Evolutionary conservation across 495 filamentous ascomycete species (phyloP), one percentile per base, ranked within the genome.

Genomic region (Corynascus novoguineensis): DNA sequence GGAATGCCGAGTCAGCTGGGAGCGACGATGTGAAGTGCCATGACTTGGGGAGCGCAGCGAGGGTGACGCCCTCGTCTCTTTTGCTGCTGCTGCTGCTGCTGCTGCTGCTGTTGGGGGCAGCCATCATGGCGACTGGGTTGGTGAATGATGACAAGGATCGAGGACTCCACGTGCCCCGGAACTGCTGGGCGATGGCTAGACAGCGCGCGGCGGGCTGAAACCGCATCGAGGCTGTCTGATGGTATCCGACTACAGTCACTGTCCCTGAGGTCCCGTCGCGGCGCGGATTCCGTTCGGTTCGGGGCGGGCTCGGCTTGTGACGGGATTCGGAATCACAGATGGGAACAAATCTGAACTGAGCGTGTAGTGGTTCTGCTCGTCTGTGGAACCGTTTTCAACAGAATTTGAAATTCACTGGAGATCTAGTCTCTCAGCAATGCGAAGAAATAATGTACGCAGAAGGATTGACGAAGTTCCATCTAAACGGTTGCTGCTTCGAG

Each of bases 11-110:
- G 68, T 98, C 93, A 12, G 90, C 70, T 11, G 89, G 87, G 12
- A 95, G 80, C 27, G 81, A 85, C 6, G 81, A 83, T 5, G 88
- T 96, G 73, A 96, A 96, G 53, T 75, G 78, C 77, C 87, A 89
- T 40, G 90, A 88, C 71, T 96, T 97, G 24, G 88, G 89, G 35
- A 98, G 77, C 11, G 89, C 85, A 48, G 75, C 68, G 32, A 96
- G 74, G 25, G 88, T 71, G 8, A 57, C 52, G 27, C 67, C 67
- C 19, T 63, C 53, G 11, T 32, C 40, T 1, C 7, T 37, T 3
- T 22, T 4, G 10, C 47, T 40, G 17, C 10, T 11, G 50, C 19
- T 9, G 66, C 46, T 3, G 40, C n/a, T n/a, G n/a, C n/a, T n/a
- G n/a, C n/a, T 35, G 60, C 55, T 8, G 59, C 9, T 34, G 58